These are phyloP conservation scores for Rhynchosporium agropyri DNA, from an alignment of 2,329 filamentous ascomycete genomes.

Conservation along the genomic window DNA sequence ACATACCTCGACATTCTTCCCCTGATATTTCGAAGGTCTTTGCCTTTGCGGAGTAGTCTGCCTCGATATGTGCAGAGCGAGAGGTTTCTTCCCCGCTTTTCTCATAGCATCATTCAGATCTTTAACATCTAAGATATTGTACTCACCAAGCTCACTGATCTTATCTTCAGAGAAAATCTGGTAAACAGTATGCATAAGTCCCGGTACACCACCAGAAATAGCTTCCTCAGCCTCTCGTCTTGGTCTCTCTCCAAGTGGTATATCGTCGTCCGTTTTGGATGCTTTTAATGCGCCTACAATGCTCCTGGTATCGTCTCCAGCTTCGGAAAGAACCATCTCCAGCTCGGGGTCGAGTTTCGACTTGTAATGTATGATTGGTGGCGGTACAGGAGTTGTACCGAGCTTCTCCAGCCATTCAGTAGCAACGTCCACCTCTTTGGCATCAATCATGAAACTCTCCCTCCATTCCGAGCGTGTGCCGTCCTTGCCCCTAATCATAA, in stretches of 20 bases:
- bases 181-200: constrained; percentile 17
- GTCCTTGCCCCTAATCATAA: constrained; percentile 80
- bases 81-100: constrained; percentile 33
- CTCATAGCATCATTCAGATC: constrained; percentile 34
- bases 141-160: constrained; percentile 18
- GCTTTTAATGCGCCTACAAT: constrained; percentile 20
- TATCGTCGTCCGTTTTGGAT: constrained; percentile 27
- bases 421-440: constrained; percentile 61
- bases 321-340: constrained; percentile 22
- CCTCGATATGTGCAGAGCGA: constrained; percentile 14
- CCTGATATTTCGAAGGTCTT: constrained; percentile 18
- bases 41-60: constrained; percentile 5
- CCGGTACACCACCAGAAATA: constrained; percentile 7
- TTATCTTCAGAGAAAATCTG: constrained; percentile 14
- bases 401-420: constrained; percentile 88
- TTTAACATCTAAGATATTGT: constrained; percentile 23
- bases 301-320: constrained; percentile 27
- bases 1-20: constrained; percentile 6
- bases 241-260: constrained; percentile 41
- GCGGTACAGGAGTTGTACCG: constrained; percentile 65
- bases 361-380: constrained; percentile 39
- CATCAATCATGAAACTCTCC: constrained; percentile 77
- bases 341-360: constrained; percentile 37
- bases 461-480: constrained; percentile 70
- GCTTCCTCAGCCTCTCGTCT: constrained; percentile 30